Evolutionary conservation across 2,329 filamentous ascomycete genomes (phyloP).

Genomic region (Curvularia sp.): DNA sequence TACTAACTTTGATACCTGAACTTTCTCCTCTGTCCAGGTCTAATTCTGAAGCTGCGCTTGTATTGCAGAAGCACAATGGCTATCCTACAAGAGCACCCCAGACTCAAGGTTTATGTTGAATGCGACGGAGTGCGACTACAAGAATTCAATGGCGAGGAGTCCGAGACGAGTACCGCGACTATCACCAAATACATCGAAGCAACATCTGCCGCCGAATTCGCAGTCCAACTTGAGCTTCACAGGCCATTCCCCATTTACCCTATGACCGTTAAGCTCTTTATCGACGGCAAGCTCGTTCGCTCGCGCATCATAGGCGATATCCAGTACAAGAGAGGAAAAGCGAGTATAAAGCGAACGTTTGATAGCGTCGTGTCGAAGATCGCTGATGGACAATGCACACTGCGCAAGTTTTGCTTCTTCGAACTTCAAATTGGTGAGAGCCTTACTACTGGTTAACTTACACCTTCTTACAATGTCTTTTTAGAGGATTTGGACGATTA

Average conservation of each 20-base stretch:
- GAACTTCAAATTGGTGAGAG: conserved; percentile 23
- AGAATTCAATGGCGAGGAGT: conserved; percentile 39
- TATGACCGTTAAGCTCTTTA: not conserved
- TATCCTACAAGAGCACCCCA: conserved; percentile 18
- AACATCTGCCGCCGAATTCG: conserved; percentile 34
- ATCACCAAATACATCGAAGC: conserved; percentile 46
- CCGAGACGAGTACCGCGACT: not conserved
- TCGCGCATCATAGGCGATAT: not conserved
- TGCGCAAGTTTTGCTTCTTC: conserved; percentile 34
- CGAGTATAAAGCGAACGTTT: not conserved
- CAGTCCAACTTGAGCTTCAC: conserved; percentile 10
- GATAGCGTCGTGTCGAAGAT: not conserved
- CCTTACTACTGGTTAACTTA: not conserved
- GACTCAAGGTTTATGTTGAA: conserved; percentile 28
- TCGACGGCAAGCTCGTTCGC: not conserved
- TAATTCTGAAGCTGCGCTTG: not conserved
- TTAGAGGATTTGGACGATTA: conserved; percentile 14
- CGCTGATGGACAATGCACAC: not conserved
- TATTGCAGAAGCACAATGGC: conserved; percentile 28
- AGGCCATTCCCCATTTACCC: not conserved
- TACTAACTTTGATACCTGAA: no score
- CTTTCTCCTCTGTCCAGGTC: not conserved
- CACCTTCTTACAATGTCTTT: not conserved
- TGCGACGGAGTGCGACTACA: conserved; percentile 26
- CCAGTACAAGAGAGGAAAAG: not conserved